Evolutionary conservation across 2,329 filamentous ascomycete genomes (phyloP).

Genomic region (Stachybotrys chlorohalonatus): DNA sequence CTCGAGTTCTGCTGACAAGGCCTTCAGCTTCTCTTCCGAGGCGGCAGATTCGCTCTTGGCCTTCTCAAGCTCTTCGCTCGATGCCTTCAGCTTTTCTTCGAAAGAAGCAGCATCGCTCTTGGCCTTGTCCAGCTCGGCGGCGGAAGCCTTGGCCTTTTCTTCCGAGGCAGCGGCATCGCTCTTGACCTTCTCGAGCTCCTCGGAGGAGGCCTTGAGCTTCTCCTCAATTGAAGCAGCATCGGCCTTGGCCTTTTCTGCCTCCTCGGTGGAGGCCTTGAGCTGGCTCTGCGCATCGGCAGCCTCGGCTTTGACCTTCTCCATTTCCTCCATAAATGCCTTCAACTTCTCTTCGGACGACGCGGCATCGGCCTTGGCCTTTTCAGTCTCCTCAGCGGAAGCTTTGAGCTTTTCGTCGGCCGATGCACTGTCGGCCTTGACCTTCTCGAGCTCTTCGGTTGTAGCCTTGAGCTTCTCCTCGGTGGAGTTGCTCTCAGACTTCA

Average conservation of each 20-base stretch:
- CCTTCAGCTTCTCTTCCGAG: neutral
- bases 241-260: neutral
- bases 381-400: neutral
- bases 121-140: neutral
- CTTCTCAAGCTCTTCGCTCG: neutral
- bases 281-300: slow-evolving; percentile 1
- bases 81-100: neutral
- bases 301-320: neutral
- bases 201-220: neutral
- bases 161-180: neutral
- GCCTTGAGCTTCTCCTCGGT: slow-evolving; percentile 5
- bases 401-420: slow-evolving; percentile 2
- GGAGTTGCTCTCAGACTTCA: slow-evolving; percentile 5
- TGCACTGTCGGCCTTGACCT: slow-evolving; percentile 6
- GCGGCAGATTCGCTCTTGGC: neutral
- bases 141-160: neutral
- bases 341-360: neutral
- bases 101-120: neutral
- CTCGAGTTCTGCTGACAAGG: neutral
- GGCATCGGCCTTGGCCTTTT: neutral
- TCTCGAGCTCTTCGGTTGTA: slow-evolving; percentile 6
- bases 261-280: neutral
- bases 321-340: neutral
- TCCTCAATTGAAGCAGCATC: neutral
- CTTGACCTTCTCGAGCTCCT: neutral